Base-by-base conservation (phyloP, 2,329 filamentous ascomycete genomes). In the Conoideocrella luteorostrata region DNA sequence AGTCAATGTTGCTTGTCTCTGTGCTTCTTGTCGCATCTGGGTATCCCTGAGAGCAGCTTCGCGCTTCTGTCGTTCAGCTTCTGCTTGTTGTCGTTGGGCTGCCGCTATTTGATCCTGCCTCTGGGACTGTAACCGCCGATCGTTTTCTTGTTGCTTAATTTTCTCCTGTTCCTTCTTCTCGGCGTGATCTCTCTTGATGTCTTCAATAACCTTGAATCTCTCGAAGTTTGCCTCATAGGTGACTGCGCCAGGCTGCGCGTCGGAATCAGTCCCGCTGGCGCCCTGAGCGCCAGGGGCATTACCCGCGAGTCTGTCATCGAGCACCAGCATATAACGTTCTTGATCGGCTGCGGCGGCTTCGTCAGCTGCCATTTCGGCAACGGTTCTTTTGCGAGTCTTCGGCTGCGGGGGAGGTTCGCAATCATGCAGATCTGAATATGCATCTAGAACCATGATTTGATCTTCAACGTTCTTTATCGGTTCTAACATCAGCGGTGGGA, bases 301-400 rank as follows among this genome's bases (percentile, higher is more conserved):
- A 2, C 84, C 73, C 11, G 80, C 76, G 47, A 89, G 75, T 5
- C 88, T 78, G 55, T 96, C 91, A 57, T 98, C 93, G 65, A 90
- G 80, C 18, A 88, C 83, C 40, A 97, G 82, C 88, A 98, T 93
- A 53, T 88, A 94, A 37, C 88, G 80, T 64, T 98, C 90, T 51
- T 88, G 82, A 47, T 89, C 87, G 18, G 90, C 91, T 1, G 89
- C 88, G 47, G 88, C 75, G 1, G 93, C 91, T 66, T 98, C 90
- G 58, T 98, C 93, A 7, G 91, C 91, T 7, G 88, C 93, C 70
- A 97, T 80, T 60, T 98, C 91, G 7, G 93, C 93, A 15, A 94
- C 84, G 0, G 93, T 98, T 49, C 91, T 82, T 72, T 98, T 97
- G 45, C 93, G 77, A 7, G 83, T 84, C 72, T 95, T 96, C 3